Base-by-base conservation (phyloP, 495 filamentous ascomycete genomes). In the Daldinia vernicosa region DNA sequence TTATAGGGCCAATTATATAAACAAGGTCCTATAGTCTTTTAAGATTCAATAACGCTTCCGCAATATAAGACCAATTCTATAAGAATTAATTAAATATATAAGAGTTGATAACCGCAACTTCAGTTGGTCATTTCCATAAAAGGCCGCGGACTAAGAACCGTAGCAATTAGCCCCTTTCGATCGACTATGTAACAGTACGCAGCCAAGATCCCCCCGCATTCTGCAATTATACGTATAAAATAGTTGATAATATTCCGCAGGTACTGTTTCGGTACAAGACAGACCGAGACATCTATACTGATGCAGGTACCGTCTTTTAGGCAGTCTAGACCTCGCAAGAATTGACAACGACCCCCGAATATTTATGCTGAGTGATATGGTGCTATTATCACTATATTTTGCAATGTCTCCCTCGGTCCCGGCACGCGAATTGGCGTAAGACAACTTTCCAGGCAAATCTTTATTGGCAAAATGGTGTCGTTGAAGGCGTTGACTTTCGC, bases 401-500 rank as follows among this genome's bases (percentile, higher is more conserved):
- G 1, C 26, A 14, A 17, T 9, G 4, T n/a, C 26, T n/a, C 27
- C 50, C 11, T 26, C 27, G 22, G n/a, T 35, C 17, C 17, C 12
- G 9, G 2, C 7, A 12, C 17, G 3, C 43, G 3, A 22, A 4
- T 24, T 47, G 43, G 43, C n/a, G 17, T 56, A 5, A 56, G 28
- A 19, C 37, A 28, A 1, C 12, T 2, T 3, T 6, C 3, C 8
- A 56, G 15, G 35, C 12, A 9, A 15, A 27, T 11, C 2, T 45
- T 8, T 14, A 4, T 9, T 51, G 19, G 35, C 32, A 63, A 19
- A 17, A 69, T 69, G 71, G 55, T 67, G 17, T 51, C 51, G 24
- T 54, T 64, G 37, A 75, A 66, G 33, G 37, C 45, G 45, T 60
- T 65, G 32, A 35, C 60, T 17, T 45, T 75, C 26, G 64, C 54